Evolutionary conservation across 345 rosid genomes (phyloP).

Genomic region (Turnera subulata): DNA sequence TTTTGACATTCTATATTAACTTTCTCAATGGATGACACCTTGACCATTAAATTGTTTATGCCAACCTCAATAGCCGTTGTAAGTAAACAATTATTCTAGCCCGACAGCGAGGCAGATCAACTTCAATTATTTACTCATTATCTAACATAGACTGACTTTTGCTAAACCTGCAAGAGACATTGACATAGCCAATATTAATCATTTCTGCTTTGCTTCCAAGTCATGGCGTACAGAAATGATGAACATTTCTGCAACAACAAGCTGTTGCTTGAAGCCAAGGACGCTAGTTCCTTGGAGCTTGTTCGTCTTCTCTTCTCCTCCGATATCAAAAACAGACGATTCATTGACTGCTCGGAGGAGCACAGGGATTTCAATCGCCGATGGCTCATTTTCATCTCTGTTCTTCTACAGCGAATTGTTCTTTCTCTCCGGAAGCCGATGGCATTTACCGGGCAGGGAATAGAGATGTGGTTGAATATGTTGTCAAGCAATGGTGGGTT

Average conservation of each 20-base stretch:
- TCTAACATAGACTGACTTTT: no score
- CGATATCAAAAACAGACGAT: slow-evolving; percentile 11
- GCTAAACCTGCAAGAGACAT: slow-evolving; percentile 9
- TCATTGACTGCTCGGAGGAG: slow-evolving; percentile 12
- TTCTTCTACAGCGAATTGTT: slow-evolving; percentile 8
- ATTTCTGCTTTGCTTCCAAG: slow-evolving; percentile 1
- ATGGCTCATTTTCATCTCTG: slow-evolving; percentile 24
- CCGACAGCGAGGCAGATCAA: no score
- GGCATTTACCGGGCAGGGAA: slow-evolving; percentile 1
- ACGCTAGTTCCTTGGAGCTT: slow-evolving; percentile 13
- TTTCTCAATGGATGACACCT: no score
- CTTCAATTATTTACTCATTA: no score
- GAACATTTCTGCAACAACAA: not conserved
- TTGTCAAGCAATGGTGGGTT: slow-evolving; percentile 15
- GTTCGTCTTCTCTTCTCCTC: slow-evolving; percentile 13
- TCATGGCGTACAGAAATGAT: not conserved
- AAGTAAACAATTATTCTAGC: not conserved
- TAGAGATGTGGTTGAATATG: slow-evolving; percentile 18
- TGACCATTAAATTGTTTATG: no score
- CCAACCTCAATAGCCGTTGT: not conserved
- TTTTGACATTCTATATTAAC: no score
- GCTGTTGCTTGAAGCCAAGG: slow-evolving; percentile 17
- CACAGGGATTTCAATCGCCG: slow-evolving; percentile 5
- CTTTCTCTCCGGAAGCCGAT: not conserved
- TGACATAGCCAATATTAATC: not conserved